Conservation (phyloP, 108 stramenopile species). For the Thalassiosira profunda region DNA sequence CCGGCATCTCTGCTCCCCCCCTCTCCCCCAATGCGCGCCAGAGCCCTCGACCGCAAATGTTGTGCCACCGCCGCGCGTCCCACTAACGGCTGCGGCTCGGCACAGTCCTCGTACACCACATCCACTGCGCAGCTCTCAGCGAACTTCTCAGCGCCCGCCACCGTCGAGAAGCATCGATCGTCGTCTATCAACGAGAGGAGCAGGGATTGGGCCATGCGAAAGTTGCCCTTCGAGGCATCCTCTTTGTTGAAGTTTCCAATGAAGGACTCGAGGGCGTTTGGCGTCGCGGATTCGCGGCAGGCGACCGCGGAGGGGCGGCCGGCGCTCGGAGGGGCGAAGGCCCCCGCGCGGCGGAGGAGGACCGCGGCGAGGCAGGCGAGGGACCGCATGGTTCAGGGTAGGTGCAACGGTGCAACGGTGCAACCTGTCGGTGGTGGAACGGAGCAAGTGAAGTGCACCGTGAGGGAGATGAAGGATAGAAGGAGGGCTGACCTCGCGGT, state of each 20-base stretch:
- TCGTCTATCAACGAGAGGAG: constrained; percentile 45
- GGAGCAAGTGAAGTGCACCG: too few species aligned
- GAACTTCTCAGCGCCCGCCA: constrained; percentile 60
- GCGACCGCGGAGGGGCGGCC: too few species aligned
- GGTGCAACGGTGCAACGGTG: too few species aligned
- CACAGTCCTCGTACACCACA: constrained; percentile 76
- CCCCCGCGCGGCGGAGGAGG: too few species aligned
- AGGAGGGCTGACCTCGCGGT: too few species aligned
- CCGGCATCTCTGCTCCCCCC: constrained; percentile 49
- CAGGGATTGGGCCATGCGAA: constrained; percentile 32
- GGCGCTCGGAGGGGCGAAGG: too few species aligned
- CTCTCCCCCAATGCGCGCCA: constrained; percentile 30
- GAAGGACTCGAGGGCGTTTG: constrained; percentile 1
- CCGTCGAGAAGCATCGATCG: constrained; percentile 58
- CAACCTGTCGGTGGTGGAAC: too few species aligned
- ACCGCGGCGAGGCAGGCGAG: too few species aligned
- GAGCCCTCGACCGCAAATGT: constrained; percentile 13
- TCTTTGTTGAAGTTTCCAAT: background rate
- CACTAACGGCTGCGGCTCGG: constrained; percentile 69
- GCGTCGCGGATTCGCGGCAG: background rate
- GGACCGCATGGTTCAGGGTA: too few species aligned
- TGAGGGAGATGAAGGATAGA: too few species aligned
- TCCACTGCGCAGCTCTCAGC: constrained; percentile 68
- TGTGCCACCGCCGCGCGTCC: constrained; percentile 45
- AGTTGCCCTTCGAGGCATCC: constrained; percentile 2